Base-by-base conservation (phyloP, 441 rosid genomes). In the Syzygium syzygioides region DNA sequence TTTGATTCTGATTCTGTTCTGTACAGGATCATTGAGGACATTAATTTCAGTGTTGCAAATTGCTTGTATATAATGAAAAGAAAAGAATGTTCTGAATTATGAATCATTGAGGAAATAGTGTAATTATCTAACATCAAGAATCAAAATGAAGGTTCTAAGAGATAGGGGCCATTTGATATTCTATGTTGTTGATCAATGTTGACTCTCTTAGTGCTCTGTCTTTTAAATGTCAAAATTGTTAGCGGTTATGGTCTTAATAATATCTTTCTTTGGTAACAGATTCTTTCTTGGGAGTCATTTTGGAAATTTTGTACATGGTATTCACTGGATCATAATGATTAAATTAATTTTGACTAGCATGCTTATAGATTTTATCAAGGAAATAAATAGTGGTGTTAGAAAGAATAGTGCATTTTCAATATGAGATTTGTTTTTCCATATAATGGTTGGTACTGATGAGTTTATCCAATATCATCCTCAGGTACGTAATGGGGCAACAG, bases 401-500 rank as follows among this genome's bases (percentile, higher is more conserved):
- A 76, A 23, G n/a, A 76, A 76, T 76, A 20, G 8, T 41, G 83
- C 7, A 41, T 76, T 76, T 76, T 13, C 17, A 60, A 60, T 28
- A n/a, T 60, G 66, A 60, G 32, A 60, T 60, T 28, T 28, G 66
- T 60, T 60, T 60, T 60, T 59, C 41, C 80, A 11, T 9, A 20
- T 71, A 25, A 71, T 71, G 80, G 80, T 37, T 4, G n/a, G 52
- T 17, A 76, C 52, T 76, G 83, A 76, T 41, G 52, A 41, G 9
- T 10, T 8, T 85, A 45, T 55, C 45, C 64, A 32, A 85, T 41
- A 23, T 76, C 52, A 45, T 85, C 88, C 89, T 92, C 93, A 98
- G 99, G 91, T 94, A 84, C 98, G 94, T 54, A 94, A 96, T 88
- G 98, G 99, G 88, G 98, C 99, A 54, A 96, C 98, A 19, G 94